phyloP scores from a whole-genome alignment of 2,329 filamentous ascomycete genomes.

The Pestalotiopsis sp. region DNA sequence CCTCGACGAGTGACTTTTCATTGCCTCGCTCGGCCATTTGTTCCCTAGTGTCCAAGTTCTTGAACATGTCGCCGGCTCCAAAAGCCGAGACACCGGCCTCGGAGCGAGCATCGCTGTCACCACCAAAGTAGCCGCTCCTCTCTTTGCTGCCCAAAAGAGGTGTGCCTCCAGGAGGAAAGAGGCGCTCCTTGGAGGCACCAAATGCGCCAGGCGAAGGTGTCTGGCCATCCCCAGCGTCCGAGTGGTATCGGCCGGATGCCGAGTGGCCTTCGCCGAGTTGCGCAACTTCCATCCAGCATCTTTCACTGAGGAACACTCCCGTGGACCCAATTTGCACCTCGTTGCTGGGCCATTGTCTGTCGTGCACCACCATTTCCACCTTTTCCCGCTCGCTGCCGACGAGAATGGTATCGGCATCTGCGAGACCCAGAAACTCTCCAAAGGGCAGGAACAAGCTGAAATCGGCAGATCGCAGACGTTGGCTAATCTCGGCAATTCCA shows the following conservation, averaged over 20 bases:
- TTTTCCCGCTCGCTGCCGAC: constrained; percentile 94
- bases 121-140: constrained; percentile 77
- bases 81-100: constrained; percentile 92
- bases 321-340: constrained; percentile 90
- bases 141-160: constrained; percentile 74
- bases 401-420: constrained; percentile 80
- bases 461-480: constrained; percentile 87
- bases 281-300: constrained; percentile 91
- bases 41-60: constrained; percentile 89
- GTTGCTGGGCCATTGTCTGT: constrained; percentile 88
- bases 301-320: constrained; percentile 92
- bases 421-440: constrained; percentile 88
- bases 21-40: constrained; percentile 96
- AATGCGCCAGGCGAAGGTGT: constrained; percentile 59
- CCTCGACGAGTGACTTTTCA: constrained; percentile 84
- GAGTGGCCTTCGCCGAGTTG: constrained; percentile 68
- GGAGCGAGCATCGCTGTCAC: constrained; percentile 81
- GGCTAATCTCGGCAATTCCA: constrained; percentile 95
- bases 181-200: constrained; percentile 63
- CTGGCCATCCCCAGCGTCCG: constrained; percentile 65
- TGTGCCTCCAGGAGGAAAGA: constrained; percentile 53
- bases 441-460: constrained; percentile 97
- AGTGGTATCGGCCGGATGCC: constrained; percentile 55
- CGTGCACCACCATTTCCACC: constrained; percentile 86
- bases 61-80: constrained; percentile 95